Evolutionary conservation across 2,329 filamentous ascomycete genomes (phyloP).

Genomic region (Beauveria asiatica): DNA sequence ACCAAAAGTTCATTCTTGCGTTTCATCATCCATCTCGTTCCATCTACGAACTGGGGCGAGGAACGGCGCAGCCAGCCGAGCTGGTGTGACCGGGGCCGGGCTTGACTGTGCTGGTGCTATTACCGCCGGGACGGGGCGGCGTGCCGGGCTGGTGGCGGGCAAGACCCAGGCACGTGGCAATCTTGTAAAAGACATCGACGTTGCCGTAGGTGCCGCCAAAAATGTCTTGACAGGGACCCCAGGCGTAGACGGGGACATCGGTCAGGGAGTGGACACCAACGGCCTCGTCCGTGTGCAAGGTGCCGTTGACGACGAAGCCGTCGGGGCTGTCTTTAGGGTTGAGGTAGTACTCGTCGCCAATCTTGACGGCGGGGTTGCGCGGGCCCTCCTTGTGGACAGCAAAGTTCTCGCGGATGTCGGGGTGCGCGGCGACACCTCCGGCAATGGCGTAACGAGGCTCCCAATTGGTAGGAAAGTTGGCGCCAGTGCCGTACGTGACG

Average conservation of each 20-base stretch:
- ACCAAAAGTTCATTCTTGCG: background rate
- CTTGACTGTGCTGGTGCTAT: background rate
- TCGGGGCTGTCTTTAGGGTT: constrained; percentile 57
- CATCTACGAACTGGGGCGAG: background rate
- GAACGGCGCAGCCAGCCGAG: background rate
- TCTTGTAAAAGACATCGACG: constrained; percentile 68
- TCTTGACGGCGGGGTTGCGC: constrained; percentile 50
- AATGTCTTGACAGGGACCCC: constrained; percentile 68
- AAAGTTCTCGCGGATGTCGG: constrained; percentile 72
- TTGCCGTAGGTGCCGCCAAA: constrained; percentile 66
- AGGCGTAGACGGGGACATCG: constrained; percentile 69
- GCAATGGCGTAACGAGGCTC: constrained; percentile 76
- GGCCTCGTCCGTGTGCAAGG: constrained; percentile 51
- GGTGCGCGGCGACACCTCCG: constrained; percentile 60
- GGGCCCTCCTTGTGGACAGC: constrained; percentile 58
- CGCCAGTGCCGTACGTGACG: constrained; percentile 62
- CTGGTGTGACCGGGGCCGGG: background rate
- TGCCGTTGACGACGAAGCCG: constrained; percentile 70
- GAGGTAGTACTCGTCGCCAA: constrained; percentile 50
- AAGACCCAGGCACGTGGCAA: constrained; percentile 59
- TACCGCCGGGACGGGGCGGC: background rate
- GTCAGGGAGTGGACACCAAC: constrained; percentile 72
- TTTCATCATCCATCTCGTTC: background rate
- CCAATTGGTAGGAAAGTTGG: constrained; percentile 77
- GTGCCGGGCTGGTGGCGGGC: constrained; percentile 19